A percentile compares a stretch with the other conserved stretches of the same genome.
These are phyloP conservation scores for Nevesoporus exiguus DNA, from an alignment of 768 basidiomycete genomes.

Conservation along the genomic window DNA sequence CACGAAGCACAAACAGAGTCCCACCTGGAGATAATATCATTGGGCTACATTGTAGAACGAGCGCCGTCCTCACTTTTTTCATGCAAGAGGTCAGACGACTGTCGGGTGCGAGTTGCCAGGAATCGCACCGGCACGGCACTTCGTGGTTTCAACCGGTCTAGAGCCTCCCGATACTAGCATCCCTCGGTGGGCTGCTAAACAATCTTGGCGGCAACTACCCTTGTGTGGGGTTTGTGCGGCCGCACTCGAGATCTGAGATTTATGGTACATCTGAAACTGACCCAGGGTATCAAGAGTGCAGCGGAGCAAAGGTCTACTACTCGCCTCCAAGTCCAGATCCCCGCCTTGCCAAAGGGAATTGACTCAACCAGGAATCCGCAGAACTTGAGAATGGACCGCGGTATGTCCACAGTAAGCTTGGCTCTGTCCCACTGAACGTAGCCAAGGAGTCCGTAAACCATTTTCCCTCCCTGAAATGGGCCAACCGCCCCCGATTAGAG, in stretches of 20 bases:
- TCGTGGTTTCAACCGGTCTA: too few relatives aligned
- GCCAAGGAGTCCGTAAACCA: not conserved
- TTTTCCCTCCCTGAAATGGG: not conserved
- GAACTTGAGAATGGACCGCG: not conserved
- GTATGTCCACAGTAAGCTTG: not conserved
- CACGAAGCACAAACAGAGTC: too few relatives aligned
- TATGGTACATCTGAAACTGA: not conserved
- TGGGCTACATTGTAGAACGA: too few relatives aligned
- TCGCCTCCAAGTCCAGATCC: not conserved
- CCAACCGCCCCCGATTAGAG: not conserved
- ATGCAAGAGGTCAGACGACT: too few relatives aligned
- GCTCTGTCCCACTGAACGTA: not conserved
- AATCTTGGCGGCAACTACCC: not conserved
- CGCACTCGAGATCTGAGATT: not conserved
- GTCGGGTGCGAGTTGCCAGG: too few relatives aligned
- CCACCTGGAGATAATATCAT: too few relatives aligned
- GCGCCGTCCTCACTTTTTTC: too few relatives aligned
- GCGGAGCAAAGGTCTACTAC: not conserved
- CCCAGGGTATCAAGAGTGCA: not conserved
- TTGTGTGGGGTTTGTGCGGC: conserved; percentile 12
- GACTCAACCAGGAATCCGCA: not conserved
- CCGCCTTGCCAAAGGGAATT: not conserved
- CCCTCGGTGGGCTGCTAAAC: too few relatives aligned
- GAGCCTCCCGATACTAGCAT: too few relatives aligned
- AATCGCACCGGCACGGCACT: too few relatives aligned